Base-by-base conservation (phyloP, 2,329 filamentous ascomycete species). In the Albophoma yamanashiensis region DNA sequence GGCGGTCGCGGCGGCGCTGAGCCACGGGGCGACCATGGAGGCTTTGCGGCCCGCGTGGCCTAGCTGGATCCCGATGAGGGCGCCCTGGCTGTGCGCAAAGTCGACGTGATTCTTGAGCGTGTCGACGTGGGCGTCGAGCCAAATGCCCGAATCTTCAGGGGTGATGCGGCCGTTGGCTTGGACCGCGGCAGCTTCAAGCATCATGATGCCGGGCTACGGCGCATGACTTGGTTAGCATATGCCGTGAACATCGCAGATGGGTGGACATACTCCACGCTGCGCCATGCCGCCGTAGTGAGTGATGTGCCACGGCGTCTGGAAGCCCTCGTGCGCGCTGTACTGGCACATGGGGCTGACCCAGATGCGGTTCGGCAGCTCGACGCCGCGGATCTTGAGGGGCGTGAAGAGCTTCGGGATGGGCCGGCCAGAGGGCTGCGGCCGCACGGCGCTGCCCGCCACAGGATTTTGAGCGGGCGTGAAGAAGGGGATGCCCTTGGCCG, bases 241-340 rank as follows among this genome's bases (percentile, higher is more conserved):
- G 4, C 22, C 4, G 43, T 20, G 20, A n/a, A 1, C 40, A 3
- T 8, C n/a, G 12, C 5, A 12, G 12, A 45, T 22, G 45, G n/a
- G 36, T 27, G 12, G 5, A 62, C 66, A 66, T 65, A 72, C 85
- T 0, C 89, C 89, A 3, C 88, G 84, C 66, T 85, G 81, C 34
- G 87, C 77, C 64, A 92, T 90, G 25, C 87, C 87, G 22, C 89
- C 89, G 38, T 91, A 77, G 66, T 92, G 89, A 2, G 88, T 83
- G 42, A 87, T 71, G 69, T 92, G 89, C 87, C 88, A 92, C 62
- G 82, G 75, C 0, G 85, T 89, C 64, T 83, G 80, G 69, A 89
- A 87, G 12, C 89, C 76, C 45, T 78, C 71, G 36, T 74, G 66
- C 2, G 76, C 72, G 6, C 72, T 75, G 63, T 79, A 79, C 64